Percentiles rank a stretch among this genome's conserved stretches.
These are phyloP conservation scores for Galeopsis tetrahit DNA, from an alignment of 257 asterid genomes.

Conservation along the genomic window DNA sequence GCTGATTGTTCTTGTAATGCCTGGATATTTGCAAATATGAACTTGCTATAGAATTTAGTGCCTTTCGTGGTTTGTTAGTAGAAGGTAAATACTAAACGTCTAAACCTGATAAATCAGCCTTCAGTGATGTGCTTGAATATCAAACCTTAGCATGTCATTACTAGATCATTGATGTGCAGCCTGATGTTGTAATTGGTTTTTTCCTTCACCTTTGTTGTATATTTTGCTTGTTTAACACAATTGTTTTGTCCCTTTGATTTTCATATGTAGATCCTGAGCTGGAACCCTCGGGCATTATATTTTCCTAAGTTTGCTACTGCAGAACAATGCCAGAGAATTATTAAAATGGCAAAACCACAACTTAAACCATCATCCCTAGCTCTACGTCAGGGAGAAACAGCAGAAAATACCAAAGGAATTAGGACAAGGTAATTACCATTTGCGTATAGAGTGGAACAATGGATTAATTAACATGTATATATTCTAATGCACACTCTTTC, in stretches of 20 bases:
- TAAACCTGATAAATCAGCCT: not conserved
- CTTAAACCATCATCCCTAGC: no score
- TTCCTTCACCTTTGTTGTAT: conserved; percentile 2
- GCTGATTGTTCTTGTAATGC: conserved; percentile 7
- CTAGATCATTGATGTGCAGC: conserved; percentile 2
- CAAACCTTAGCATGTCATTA: conserved; percentile 9
- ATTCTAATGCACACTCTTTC: no score
- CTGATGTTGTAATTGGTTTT: conserved; percentile 21
- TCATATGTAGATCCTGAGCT: conserved; percentile 72
- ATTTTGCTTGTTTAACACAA: not conserved
- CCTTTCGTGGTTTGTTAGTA: not conserved
- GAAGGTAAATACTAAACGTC: not conserved
- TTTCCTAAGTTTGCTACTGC: conserved; percentile 92
- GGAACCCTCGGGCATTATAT: conserved; percentile 85
- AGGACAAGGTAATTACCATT: no score
- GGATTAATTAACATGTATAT: no score
- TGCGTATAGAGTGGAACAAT: no score
- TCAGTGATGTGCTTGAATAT: not conserved
- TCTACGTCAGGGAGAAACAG: no score
- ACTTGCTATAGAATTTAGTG: not conserved
- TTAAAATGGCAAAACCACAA: no score
- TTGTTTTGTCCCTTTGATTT: conserved; percentile 26
- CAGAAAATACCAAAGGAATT: no score
- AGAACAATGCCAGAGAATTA: no score
- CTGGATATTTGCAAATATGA: not conserved